Evolutionary conservation across 129 eudicot species (phyloP).

Genomic region (Artemisia tridentata): DNA sequence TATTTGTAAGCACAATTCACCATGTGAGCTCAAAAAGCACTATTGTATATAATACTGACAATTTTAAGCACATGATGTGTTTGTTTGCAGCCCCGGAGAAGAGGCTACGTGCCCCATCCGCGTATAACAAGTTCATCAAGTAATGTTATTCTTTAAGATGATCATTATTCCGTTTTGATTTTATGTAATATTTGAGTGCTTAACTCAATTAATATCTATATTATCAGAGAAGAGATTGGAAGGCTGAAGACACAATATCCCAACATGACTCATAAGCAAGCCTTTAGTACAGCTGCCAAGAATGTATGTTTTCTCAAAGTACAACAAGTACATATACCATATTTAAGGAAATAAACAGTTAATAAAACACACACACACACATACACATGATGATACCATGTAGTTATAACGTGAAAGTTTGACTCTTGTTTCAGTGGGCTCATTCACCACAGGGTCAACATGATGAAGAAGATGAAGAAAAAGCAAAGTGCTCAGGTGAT

Average conservation of each 20-base stretch:
- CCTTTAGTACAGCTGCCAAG: constrained; percentile 96
- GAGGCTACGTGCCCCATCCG: constrained; percentile 88
- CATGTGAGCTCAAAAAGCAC: not conserved
- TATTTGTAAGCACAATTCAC: not conserved
- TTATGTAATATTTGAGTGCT: not conserved
- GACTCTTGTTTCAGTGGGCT: constrained; percentile 69
- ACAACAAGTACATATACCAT: not conserved
- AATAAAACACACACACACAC: constrained; percentile 3
- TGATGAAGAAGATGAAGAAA: constrained; percentile 34
- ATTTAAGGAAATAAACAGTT: not conserved
- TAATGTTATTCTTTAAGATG: constrained; percentile 24
- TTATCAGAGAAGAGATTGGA: constrained; percentile 73
- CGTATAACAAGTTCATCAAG: constrained; percentile 82
- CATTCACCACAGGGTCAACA: constrained; percentile 58
- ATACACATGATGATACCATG: not conserved
- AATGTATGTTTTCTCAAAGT: constrained; percentile 48
- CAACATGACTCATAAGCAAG: constrained; percentile 89
- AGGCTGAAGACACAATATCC: constrained; percentile 82
- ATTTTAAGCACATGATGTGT: not conserved
- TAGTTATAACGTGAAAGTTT: constrained; percentile 22
- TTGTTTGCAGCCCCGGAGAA: constrained; percentile 72
- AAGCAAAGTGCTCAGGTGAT: constrained; percentile 27
- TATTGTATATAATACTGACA: not conserved
- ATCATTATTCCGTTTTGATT: not conserved
- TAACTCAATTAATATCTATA: constrained; percentile 1